Evolutionary conservation across 2,329 filamentous ascomycete genomes (phyloP).

Genomic region (Aureobasidium sp.): DNA sequence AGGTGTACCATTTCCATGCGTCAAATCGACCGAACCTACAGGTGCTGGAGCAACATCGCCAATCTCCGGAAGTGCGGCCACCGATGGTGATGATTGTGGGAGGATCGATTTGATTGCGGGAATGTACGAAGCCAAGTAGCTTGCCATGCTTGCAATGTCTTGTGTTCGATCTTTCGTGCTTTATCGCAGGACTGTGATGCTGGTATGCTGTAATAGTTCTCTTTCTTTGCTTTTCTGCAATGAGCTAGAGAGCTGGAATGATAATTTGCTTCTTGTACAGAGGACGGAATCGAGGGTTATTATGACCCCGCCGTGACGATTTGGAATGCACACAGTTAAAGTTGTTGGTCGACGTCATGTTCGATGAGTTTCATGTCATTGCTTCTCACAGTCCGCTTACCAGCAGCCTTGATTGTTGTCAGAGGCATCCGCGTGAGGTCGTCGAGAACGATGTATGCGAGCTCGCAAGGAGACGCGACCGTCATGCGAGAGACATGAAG

Average conservation of each 20-base stretch:
- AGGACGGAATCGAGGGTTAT: background rate
- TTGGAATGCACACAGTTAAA: background rate
- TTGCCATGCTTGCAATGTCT: background rate
- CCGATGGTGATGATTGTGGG: slow-evolving; percentile 11
- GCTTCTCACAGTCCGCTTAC: background rate
- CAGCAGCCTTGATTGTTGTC: no score
- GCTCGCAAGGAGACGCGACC: no score
- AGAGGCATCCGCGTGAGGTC: background rate
- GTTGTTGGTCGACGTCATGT: slow-evolving; percentile 11
- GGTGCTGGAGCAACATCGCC: slow-evolving; percentile 13
- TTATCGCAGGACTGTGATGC: background rate
- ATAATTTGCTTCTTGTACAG: background rate
- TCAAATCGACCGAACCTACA: slow-evolving; percentile 5
- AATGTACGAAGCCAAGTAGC: slow-evolving; percentile 3
- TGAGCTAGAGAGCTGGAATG: background rate
- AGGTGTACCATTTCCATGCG: slow-evolving; percentile 36
- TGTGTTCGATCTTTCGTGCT: background rate
- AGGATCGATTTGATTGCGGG: slow-evolving; percentile 17
- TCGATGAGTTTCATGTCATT: background rate
- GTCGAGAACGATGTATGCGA: background rate
- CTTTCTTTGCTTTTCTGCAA: background rate
- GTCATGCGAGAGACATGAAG: no score
- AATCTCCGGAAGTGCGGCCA: slow-evolving; percentile 14
- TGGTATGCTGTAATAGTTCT: background rate
- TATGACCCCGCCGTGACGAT: slow-evolving; percentile 3